phyloP scores from a whole-genome alignment of 2,329 filamentous ascomycete species.

The Pseudogymnoascus sp. region DNA sequence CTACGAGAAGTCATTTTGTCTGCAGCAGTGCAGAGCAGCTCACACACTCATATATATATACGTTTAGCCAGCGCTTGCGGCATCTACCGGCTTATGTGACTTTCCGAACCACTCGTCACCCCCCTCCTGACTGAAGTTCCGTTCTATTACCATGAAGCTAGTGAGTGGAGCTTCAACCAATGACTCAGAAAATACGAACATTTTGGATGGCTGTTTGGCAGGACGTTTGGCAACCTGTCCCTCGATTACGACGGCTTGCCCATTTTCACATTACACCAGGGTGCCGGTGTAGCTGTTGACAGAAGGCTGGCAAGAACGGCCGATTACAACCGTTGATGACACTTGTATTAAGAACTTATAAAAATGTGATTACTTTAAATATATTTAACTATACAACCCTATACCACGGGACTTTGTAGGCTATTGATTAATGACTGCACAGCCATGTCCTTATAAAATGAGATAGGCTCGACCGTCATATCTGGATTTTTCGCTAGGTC shows the following conservation, averaged over 20 bases:
- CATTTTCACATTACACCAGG: neutral
- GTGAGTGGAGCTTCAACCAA: neutral
- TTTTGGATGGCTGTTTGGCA: neutral
- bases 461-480: constrained; percentile 2
- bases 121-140: neutral
- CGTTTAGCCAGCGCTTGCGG: neutral
- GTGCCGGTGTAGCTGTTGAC: neutral
- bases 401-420: neutral
- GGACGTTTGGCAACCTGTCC: neutral
- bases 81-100: neutral
- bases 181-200: neutral
- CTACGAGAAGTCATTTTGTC: neutral
- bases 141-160: too few relatives aligned
- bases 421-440: constrained; percentile 10
- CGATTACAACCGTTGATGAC: neutral
- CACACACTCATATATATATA: neutral
- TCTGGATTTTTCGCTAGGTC: constrained; percentile 12
- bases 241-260: neutral
- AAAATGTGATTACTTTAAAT: neutral
- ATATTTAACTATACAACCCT: neutral
- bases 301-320: neutral
- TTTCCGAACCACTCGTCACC: neutral
- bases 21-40: neutral
- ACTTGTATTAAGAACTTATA: neutral
- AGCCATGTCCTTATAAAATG: constrained; percentile 12